A percentile compares a stretch with the other conserved stretches of the same genome.
These are phyloP conservation scores for Thalassiosira exigua DNA, from an alignment of 352 stramenopile species.

Conservation along the genomic window DNA sequence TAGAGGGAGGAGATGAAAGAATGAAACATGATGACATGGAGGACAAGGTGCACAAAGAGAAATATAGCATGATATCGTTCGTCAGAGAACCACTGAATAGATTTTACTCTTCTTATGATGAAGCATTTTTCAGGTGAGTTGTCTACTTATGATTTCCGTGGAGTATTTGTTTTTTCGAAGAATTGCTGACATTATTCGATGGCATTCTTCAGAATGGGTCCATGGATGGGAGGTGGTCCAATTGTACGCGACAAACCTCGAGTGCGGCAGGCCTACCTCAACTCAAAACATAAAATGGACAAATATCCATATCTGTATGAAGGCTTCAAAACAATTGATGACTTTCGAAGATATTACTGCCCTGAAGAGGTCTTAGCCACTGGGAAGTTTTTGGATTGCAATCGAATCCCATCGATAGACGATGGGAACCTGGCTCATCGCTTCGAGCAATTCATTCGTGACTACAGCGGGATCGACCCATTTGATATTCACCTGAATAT, in stretches of 20 bases:
- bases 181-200: neutral
- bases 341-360: conserved; percentile 41
- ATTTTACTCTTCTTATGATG: conserved; percentile 63
- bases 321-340: conserved; percentile 32
- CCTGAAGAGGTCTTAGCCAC: conserved; percentile 22
- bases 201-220: conserved; percentile 27
- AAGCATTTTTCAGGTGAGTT: conserved; percentile 44
- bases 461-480: conserved; percentile 52
- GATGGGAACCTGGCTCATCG: conserved; percentile 36
- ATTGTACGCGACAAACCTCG: conserved; percentile 34
- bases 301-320: conserved; percentile 58
- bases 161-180: too few relatives aligned
- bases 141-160: neutral
- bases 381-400: conserved; percentile 19
- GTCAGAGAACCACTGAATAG: conserved; percentile 50
- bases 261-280: conserved; percentile 21
- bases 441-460: conserved; percentile 52
- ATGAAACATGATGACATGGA: conserved; percentile 35
- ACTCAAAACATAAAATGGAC: conserved; percentile 47
- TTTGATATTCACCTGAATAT: conserved; percentile 55
- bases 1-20: conserved; percentile 37
- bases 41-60: conserved; percentile 23
- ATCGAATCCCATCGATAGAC: conserved; percentile 38
- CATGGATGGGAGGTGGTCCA: conserved; percentile 32
- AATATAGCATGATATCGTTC: conserved; percentile 57